Conservation (phyloP, 768 basidiomycete species). For the Plicaturopsis crispa region DNA sequence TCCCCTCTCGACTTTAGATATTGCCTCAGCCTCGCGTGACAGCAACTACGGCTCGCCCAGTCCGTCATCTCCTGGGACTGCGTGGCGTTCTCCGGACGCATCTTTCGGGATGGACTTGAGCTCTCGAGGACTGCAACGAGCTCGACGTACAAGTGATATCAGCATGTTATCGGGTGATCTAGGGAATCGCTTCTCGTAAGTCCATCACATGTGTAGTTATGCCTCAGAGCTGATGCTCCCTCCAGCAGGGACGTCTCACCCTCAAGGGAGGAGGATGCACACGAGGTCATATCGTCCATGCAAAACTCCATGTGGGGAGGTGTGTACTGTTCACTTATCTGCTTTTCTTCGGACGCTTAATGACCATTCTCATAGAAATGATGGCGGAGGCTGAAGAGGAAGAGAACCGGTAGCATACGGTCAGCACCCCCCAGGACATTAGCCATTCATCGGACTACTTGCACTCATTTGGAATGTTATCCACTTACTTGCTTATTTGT, state of each 20-base stretch:
- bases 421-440: slow-evolving; percentile 2
- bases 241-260: slow-evolving; percentile 8
- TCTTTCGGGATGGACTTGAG: slow-evolving; percentile 38
- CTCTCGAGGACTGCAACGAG: slow-evolving; percentile 39
- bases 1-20: slow-evolving; percentile 45
- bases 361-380: slow-evolving; percentile 19
- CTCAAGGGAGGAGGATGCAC: slow-evolving; percentile 10
- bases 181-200: slow-evolving; percentile 41
- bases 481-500: too few species aligned
- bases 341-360: not conserved
- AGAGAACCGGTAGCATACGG: slow-evolving; percentile 12
- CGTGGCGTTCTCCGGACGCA: slow-evolving; percentile 34
- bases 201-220: slow-evolving; percentile 4
- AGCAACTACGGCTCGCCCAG: slow-evolving; percentile 20
- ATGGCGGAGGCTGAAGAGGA: slow-evolving; percentile 42
- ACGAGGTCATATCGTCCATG: slow-evolving; percentile 11
- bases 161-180: slow-evolving; percentile 53
- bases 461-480: too few species aligned
- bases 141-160: slow-evolving; percentile 47
- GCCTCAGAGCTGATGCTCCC: not conserved
- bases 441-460: slow-evolving; percentile 7
- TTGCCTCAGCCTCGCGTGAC: slow-evolving; percentile 36
- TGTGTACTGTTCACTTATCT: slow-evolving; percentile 21
- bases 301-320: slow-evolving; percentile 19
- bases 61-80: slow-evolving; percentile 31